These are phyloP conservation scores for Globisporangium uncinulatum DNA, from an alignment of 352 stramenopile genomes.

Conservation along the genomic window DNA sequence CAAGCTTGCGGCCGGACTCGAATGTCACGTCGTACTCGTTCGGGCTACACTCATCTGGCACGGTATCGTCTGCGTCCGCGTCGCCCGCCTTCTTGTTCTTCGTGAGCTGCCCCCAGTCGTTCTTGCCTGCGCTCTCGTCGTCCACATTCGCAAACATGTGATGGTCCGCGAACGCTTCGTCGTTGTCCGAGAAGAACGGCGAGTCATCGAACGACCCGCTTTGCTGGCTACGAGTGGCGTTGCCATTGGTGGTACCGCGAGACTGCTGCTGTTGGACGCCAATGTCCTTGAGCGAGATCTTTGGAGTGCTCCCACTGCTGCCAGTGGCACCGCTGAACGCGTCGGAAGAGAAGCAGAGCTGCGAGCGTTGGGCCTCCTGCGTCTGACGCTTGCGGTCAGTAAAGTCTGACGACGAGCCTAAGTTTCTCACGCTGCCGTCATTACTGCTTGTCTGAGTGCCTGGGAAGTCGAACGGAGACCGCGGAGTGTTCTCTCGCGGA, in stretches of 20 bases:
- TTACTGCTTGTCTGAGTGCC: neutral
- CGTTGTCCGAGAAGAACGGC: conserved; percentile 58
- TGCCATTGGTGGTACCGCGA: conserved; percentile 12
- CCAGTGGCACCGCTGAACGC: conserved; percentile 26
- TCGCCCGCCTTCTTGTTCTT: conserved; percentile 2
- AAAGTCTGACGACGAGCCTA: conserved; percentile 12
- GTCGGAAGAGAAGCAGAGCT: conserved; percentile 48
- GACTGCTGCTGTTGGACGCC: conserved; percentile 3
- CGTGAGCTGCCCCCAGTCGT: conserved; percentile 16
- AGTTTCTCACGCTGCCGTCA: conserved; percentile 11
- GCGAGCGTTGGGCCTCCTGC: conserved; percentile 53
- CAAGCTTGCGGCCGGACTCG: conserved; percentile 66
- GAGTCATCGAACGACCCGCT: conserved; percentile 31
- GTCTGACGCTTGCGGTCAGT: conserved; percentile 42
- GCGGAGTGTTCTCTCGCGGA: conserved; percentile 44
- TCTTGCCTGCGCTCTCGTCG: conserved; percentile 29
- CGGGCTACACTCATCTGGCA: conserved; percentile 29
- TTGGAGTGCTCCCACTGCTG: conserved; percentile 7
- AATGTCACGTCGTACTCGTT: conserved; percentile 79
- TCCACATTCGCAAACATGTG: conserved; percentile 60
- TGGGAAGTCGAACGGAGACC: conserved; percentile 39
- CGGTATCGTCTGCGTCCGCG: conserved; percentile 11
- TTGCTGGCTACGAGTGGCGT: conserved; percentile 6
- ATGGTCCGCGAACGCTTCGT: conserved; percentile 52
- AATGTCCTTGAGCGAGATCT: conserved; percentile 44